A percentile compares a stretch with the other conserved stretches of the same genome.
Evolutionary conservation across 225 moss, liverwort and hornwort species (phyloP).

Genomic region (Bryum argenteum): DNA sequence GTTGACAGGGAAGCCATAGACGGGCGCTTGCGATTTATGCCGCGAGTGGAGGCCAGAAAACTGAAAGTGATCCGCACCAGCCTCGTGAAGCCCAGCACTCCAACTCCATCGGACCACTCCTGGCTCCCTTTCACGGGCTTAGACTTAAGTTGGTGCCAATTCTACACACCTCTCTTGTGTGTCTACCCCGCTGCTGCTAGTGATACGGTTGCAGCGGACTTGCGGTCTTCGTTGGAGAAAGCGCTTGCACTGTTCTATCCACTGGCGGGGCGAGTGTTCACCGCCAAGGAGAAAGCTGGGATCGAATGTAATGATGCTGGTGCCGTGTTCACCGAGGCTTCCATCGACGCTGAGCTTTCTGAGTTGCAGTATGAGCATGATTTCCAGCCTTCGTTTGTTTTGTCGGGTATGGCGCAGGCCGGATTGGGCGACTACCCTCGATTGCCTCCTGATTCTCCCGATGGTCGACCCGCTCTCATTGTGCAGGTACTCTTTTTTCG

Average conservation of each 20-base stretch:
- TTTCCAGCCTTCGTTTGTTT: constrained; percentile 42
- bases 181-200: constrained; percentile 11
- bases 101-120: constrained; percentile 32
- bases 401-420: constrained; percentile 45
- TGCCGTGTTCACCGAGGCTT: constrained; percentile 45
- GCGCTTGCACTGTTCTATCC: constrained; percentile 40
- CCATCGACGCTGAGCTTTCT: constrained; percentile 36
- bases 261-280: constrained; percentile 39
- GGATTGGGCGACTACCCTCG: constrained; percentile 40
- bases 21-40: constrained; percentile 3
- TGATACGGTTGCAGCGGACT: constrained; percentile 1
- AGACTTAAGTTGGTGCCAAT: constrained; percentile 3
- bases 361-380: constrained; percentile 28
- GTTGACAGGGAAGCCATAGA: neutral
- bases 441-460: constrained; percentile 21
- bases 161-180: constrained; percentile 41
- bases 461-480: constrained; percentile 39
- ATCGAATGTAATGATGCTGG: constrained; percentile 45
- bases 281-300: neutral
- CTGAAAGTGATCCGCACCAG: constrained; percentile 21
- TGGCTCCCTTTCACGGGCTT: constrained; percentile 33
- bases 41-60: constrained; percentile 14
- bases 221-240: constrained; percentile 30
- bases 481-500: constrained; percentile 34
- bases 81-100: constrained; percentile 33